Evolutionary conservation across 441 rosid genomes (phyloP), one percentile per base, ranked within the genome.

Genomic region (Monsonia emarginata): DNA sequence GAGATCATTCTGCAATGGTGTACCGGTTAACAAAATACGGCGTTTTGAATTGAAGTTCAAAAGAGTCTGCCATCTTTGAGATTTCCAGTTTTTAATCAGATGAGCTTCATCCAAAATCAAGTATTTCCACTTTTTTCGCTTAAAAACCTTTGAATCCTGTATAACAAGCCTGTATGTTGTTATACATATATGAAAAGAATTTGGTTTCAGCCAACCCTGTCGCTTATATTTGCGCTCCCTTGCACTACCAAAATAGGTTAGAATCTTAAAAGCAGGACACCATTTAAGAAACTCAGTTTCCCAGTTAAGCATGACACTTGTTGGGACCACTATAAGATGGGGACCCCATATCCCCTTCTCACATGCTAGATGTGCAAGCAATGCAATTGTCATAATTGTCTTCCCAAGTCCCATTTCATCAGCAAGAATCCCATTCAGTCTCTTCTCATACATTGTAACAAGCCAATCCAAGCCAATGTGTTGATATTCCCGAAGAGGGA

Each of bases 371-470:
- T 95, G 99, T 57, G 97, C 98, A 73, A 95, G 98, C 74, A 95
- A 83, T 68, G 99, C 86, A 81, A 95, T 95, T 50, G 99, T 95
- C 99, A 95, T 91, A 69, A 95, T 95, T 4, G 99, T 95, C 86
- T 95, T 95, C 71, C 99, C 99, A 65, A 95, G 96, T 70, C 99
- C 99, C 99, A 95, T 95, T 85, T 95, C 99, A 86, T 95, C 99
- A 75, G 99, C 99, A 66, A 95, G 77, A 77, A 95, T 95, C 77
- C 99, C 99, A 72, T 95, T 95, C 77, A 95, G 77, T 81, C 89
- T 81, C 83, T 95, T 84, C 85, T 95, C 98, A 78, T 92, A 91
- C 98, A 95, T 91, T 10, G 98, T 88, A 27, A 92, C 99, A 80
- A 95, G 99, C 99, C 99, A 95, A 79, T 95, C 97, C 81, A 95